Percentiles rank a stretch among this genome's conserved stretches.
These are phyloP conservation scores for Corymbia calophylla DNA, from an alignment of 441 rosid species.

Conservation along the genomic window DNA sequence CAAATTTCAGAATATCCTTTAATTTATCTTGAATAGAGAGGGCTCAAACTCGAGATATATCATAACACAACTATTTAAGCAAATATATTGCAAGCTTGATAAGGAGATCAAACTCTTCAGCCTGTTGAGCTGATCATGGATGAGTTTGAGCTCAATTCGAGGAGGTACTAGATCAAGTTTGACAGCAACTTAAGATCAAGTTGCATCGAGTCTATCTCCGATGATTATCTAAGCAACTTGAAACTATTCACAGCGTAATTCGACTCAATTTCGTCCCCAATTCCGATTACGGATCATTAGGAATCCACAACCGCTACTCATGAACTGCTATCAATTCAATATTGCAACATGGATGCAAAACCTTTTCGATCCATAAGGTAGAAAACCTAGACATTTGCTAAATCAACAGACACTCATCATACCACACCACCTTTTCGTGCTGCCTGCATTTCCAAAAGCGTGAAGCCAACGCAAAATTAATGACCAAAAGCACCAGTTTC, in stretches of 20 bases:
- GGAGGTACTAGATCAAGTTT: not conserved
- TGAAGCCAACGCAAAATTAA: not conserved
- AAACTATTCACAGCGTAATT: not conserved
- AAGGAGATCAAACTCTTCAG: not conserved
- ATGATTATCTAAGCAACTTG: not conserved
- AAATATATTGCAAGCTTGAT: not conserved
- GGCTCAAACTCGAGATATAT: too few relatives aligned
- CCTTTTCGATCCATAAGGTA: not conserved
- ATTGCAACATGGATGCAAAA: not conserved
- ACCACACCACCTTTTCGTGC: not conserved
- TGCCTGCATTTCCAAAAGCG: not conserved
- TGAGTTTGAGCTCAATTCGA: not conserved
- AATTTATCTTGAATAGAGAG: too few relatives aligned
- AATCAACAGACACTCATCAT: not conserved
- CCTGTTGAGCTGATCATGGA: not conserved
- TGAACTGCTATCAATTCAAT: not conserved
- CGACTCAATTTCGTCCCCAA: not conserved
- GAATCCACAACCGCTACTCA: not conserved
- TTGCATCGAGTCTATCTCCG: not conserved
- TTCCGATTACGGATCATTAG: not conserved
- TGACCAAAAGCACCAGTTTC: not conserved
- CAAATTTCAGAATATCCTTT: too few relatives aligned
- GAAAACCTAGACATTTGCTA: not conserved
- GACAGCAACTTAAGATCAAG: not conserved
- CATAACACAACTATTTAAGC: not conserved